A percentile compares a stretch with the other conserved stretches of the same genome.
Evolutionary conservation across 768 basidiomycete species (phyloP).

Genomic region (Sutorius australiensis): DNA sequence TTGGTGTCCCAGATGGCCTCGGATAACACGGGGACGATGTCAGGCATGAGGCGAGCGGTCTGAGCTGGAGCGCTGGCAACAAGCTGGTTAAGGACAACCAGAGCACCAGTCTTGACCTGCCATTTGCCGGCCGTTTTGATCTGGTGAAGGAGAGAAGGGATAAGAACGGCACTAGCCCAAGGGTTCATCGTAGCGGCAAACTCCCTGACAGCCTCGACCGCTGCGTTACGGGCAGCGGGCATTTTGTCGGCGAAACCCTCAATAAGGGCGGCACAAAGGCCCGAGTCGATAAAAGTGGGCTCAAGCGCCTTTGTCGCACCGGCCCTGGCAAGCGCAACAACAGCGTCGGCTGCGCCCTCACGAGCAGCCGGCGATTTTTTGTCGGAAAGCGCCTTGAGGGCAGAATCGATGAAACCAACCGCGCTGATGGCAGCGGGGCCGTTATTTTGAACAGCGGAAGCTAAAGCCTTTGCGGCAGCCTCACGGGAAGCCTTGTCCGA

Average conservation of each 20-base stretch:
- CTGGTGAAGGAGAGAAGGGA: slow-evolving; percentile 86
- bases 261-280: slow-evolving; percentile 81
- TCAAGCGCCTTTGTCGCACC: slow-evolving; percentile 82
- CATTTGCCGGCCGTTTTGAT: slow-evolving; percentile 96
- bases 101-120: slow-evolving; percentile 91
- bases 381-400: slow-evolving; percentile 83
- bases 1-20: slow-evolving; percentile 99
- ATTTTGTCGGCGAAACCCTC: slow-evolving; percentile 95
- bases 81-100: slow-evolving; percentile 81
- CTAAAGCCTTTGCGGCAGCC: slow-evolving; percentile 64
- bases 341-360: slow-evolving; percentile 78
- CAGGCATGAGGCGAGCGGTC: slow-evolving; percentile 86
- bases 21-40: slow-evolving; percentile 89
- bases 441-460: slow-evolving; percentile 74
- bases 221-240: slow-evolving; percentile 79
- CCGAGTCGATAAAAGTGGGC: slow-evolving; percentile 82
- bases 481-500: slow-evolving; percentile 82
- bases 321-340: slow-evolving; percentile 60
- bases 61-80: slow-evolving; percentile 78
- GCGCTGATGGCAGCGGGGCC: slow-evolving; percentile 74
- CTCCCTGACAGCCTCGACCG: slow-evolving; percentile 76
- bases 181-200: slow-evolving; percentile 80
- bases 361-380: slow-evolving; percentile 93
- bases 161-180: slow-evolving; percentile 79
- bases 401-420: slow-evolving; percentile 66